These are phyloP conservation scores for Rhizopogon sp. DNA, from an alignment of 768 basidiomycete species.

Conservation along the genomic window DNA sequence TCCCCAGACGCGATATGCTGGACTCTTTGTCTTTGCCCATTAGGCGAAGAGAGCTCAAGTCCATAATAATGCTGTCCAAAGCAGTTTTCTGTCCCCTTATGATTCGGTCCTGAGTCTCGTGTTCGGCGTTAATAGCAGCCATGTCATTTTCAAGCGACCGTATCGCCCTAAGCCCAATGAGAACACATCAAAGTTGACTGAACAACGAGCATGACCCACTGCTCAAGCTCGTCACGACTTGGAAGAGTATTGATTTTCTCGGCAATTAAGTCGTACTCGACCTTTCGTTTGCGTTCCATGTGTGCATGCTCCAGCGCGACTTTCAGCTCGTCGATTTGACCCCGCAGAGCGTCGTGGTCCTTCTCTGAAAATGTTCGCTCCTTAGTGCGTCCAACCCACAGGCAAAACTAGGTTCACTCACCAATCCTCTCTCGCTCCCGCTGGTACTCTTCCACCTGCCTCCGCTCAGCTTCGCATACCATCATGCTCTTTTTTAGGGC, in stretches of 20 bases:
- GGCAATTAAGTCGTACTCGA: constrained; percentile 81
- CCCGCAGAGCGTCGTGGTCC: constrained; percentile 62
- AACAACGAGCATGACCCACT: constrained; percentile 43
- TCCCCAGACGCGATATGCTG: constrained; percentile 32
- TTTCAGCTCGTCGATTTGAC: constrained; percentile 77
- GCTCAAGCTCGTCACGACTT: constrained; percentile 68
- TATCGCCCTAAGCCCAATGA: constrained; percentile 47
- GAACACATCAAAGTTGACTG: background rate
- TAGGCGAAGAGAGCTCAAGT: constrained; percentile 56
- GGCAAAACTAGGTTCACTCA: constrained; percentile 27
- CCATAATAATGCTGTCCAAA: constrained; percentile 58
- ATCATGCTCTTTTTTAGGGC: constrained; percentile 72
- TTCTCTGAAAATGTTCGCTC: constrained; percentile 39
- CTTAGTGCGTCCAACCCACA: background rate
- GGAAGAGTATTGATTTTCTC: constrained; percentile 81
- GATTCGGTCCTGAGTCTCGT: constrained; percentile 64
- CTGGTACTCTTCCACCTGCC: constrained; percentile 84
- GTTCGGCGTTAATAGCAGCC: constrained; percentile 65
- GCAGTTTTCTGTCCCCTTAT: constrained; percentile 67
- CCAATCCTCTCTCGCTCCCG: constrained; percentile 68
- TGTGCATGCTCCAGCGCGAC: constrained; percentile 74
- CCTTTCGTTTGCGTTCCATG: constrained; percentile 67
- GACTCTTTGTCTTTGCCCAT: constrained; percentile 65
- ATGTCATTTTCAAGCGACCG: constrained; percentile 72
- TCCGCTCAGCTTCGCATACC: constrained; percentile 81